Conservation (phyloP, 192 early-diverging fungal species). For the Spizellomyces punctatus region DNA sequence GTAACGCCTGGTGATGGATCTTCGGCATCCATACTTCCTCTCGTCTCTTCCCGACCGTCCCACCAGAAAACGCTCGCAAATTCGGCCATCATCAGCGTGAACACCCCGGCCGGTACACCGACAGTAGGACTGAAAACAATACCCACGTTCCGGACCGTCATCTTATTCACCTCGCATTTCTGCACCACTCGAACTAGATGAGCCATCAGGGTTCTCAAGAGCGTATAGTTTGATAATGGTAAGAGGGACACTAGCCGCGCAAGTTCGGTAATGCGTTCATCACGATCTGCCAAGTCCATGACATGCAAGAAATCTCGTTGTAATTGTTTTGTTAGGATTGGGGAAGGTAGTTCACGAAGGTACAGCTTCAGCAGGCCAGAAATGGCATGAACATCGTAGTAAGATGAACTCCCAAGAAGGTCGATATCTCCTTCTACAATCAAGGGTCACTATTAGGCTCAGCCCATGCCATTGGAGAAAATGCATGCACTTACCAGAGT, state of each 20-base stretch:
- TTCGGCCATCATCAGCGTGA: conserved; percentile 88
- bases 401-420: conserved; percentile 59
- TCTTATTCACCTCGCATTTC: conserved; percentile 81
- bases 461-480: too few relatives aligned
- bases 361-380: conserved; percentile 91
- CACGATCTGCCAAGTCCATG: conserved; percentile 76
- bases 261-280: conserved; percentile 81
- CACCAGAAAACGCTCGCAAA: conserved; percentile 53
- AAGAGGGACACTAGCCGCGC: conserved; percentile 74
- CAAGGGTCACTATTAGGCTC: too few relatives aligned
- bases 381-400: conserved; percentile 92
- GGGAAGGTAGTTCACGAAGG: conserved; percentile 84
- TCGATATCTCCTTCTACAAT: conserved; percentile 71
- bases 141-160: conserved; percentile 94
- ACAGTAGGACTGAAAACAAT: conserved; percentile 97
- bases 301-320: conserved; percentile 82
- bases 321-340: conserved; percentile 88
- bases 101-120: conserved; percentile 91
- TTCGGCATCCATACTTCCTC: neutral
- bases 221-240: conserved; percentile 88
- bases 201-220: conserved; percentile 81
- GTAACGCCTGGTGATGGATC: neutral
- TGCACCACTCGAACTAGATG: conserved; percentile 92
- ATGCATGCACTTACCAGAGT: conserved; percentile 34
- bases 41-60: conserved; percentile 22